Conservation (phyloP, 441 rosid genomes). For the Cnidoscolus chayamansa region DNA sequence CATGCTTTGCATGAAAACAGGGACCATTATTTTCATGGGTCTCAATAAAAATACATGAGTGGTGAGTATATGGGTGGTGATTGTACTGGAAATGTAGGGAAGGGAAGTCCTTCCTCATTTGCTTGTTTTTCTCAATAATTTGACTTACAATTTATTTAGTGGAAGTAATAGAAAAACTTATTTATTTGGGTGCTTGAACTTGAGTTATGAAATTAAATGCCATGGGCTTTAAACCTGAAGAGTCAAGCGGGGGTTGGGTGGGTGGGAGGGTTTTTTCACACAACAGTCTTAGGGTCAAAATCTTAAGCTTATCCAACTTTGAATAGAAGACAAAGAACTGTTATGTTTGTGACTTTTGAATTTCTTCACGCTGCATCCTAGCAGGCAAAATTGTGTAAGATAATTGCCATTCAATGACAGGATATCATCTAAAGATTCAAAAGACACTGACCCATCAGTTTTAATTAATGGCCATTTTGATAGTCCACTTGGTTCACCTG, state of each 20-base stretch:
- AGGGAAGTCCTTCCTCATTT: background rate
- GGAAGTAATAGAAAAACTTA: background rate
- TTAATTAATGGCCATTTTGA: slow-evolving; percentile 95
- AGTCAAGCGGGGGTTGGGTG: no score
- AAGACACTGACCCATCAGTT: slow-evolving; percentile 69
- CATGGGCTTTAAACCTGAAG: background rate
- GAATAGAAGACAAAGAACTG: slow-evolving; percentile 9
- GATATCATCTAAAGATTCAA: slow-evolving; percentile 65
- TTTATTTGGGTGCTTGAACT: background rate
- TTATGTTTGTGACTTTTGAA: slow-evolving; percentile 1
- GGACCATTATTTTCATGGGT: background rate
- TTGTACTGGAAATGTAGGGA: background rate
- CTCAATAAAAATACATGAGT: background rate
- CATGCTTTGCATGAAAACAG: background rate
- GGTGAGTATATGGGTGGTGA: background rate
- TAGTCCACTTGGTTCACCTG: slow-evolving; percentile 86
- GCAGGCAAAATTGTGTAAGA: slow-evolving; percentile 4
- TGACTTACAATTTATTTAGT: background rate
- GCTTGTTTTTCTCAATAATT: background rate
- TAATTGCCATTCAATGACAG: slow-evolving; percentile 41
- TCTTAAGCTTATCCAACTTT: background rate
- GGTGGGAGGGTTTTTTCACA: background rate
- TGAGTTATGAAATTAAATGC: background rate
- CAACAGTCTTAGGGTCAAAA: background rate
- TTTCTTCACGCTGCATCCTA: slow-evolving; percentile 7